A percentile compares a stretch with the other conserved stretches of the same genome.
These are phyloP conservation scores for Omphalotus guepiniiformis DNA, from an alignment of 768 basidiomycete genomes.

Conservation along the genomic window DNA sequence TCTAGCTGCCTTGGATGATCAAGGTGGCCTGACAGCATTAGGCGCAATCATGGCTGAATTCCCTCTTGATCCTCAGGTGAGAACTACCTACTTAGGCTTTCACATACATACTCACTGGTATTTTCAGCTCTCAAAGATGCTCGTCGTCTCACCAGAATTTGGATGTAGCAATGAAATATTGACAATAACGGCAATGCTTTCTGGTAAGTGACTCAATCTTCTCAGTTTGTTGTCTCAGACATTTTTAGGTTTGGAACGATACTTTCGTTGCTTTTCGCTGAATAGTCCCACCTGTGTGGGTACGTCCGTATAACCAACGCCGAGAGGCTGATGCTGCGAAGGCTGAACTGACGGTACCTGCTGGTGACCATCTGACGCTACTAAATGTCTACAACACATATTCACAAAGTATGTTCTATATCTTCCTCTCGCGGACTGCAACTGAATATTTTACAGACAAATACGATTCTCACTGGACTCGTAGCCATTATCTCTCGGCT, in stretches of 20 bases:
- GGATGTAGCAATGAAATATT: constrained; percentile 94
- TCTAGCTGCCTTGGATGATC: constrained; percentile 89
- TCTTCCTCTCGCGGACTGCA: not conserved
- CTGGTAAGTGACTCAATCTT: constrained; percentile 47
- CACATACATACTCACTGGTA: not conserved
- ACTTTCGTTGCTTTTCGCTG: not conserved
- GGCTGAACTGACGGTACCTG: constrained; percentile 81
- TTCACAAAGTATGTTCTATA: constrained; percentile 57
- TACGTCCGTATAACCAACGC: constrained; percentile 82
- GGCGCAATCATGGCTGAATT: constrained; percentile 97
- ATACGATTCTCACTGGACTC: constrained; percentile 83
- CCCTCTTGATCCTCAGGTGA: constrained; percentile 94
- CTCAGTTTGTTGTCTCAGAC: too few species aligned
- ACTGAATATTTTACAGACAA: constrained; percentile 44
- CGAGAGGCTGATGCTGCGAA: constrained; percentile 94
- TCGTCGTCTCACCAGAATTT: constrained; percentile 93
- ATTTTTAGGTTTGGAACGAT: constrained; percentile 15
- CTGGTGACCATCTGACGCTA: constrained; percentile 93
- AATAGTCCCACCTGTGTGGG: constrained; percentile 89
- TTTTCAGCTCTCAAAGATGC: constrained; percentile 79
- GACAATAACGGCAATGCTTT: constrained; percentile 95
- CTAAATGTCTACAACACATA: constrained; percentile 96
- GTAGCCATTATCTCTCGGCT: constrained; percentile 82
- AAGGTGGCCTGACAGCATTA: constrained; percentile 83
- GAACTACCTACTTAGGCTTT: constrained; percentile 12